Conservation (phyloP, 768 basidiomycete species). For the Boletus eberwhitei region DNA sequence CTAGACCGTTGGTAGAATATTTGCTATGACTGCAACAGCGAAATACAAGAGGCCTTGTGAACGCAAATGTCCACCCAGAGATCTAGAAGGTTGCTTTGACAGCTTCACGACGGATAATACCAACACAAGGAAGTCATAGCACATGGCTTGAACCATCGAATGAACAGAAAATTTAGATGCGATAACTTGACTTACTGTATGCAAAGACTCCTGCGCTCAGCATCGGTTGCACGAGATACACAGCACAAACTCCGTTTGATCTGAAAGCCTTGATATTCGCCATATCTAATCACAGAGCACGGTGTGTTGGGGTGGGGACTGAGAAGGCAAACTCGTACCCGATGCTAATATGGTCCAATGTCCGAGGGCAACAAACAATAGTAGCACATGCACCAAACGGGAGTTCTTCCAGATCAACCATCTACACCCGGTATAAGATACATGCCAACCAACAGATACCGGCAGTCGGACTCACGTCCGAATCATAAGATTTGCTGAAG, state of each 20-base stretch:
- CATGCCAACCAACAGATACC: not conserved
- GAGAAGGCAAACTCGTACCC: not conserved
- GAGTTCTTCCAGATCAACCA: not conserved
- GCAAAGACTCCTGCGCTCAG: no score
- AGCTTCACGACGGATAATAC: not conserved
- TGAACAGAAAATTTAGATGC: not conserved
- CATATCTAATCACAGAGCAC: not conserved
- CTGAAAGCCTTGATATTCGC: not conserved
- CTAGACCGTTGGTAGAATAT: slow-evolving; percentile 10
- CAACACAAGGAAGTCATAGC: not conserved
- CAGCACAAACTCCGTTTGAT: not conserved
- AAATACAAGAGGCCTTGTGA: not conserved
- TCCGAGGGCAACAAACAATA: not conserved
- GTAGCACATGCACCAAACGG: not conserved
- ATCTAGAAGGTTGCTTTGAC: not conserved
- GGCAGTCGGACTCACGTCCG: not conserved
- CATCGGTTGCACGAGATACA: not conserved
- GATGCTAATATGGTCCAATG: not conserved
- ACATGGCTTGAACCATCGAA: not conserved
- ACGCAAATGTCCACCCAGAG: not conserved
- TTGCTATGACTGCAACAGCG: slow-evolving; percentile 5
- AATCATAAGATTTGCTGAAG: not conserved
- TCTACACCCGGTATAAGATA: not conserved
- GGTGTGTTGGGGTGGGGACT: no score
- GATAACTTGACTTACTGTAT: not conserved